Base-by-base conservation (phyloP, 2,329 filamentous ascomycete genomes). In the Celoporthe dispersa region DNA sequence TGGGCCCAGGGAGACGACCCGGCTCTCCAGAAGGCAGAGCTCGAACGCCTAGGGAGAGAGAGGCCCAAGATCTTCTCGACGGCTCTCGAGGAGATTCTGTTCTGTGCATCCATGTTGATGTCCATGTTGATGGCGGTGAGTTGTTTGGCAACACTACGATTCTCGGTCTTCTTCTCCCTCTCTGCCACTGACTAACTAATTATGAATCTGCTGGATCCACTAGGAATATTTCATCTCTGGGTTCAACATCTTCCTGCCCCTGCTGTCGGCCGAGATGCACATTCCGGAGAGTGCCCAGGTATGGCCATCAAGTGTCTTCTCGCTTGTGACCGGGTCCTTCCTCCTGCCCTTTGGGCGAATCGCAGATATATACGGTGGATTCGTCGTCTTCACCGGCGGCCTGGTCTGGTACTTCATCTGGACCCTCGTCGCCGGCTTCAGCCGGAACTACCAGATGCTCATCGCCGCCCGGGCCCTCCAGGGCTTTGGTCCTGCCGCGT, bases 221-320 rank as follows among this genome's bases (percentile, higher is more conserved):
- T 75, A 88, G 84, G 92, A 94, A 80, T 94, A 91, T 79, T 92
- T 91, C 76, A 87, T 95, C 65, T 92, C 90, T 62, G 93, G 93
- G 41, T 96, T 94, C 78, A 87, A 86, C 70, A 91, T 91, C 74
- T 87, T 95, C 35, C 79, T 94, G 0, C 92, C 93, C 0, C 88
- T 87, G 0, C 78, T 96, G 3, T 83, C 88, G 14, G 76, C 79
- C 14, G 84, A 88, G 1, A 84, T 96, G 4, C 68, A 88, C 53
- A 94, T 96, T 55, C 87, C 92, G 0, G 84, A 79, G 76, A 84
- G 76, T 57, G 88, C 76, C 74, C 86, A 77, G 79, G 92, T 81
- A 80, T 93, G 88, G 92, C 91, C 80, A 75, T 88, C 80, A 78
- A 90, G 80, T 75, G 85, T 89, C 60, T 87, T 89, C 51, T 89